Percentiles rank a stretch among this genome's conserved stretches.
Evolutionary conservation across 78 protist genomes (phyloP).

Genomic region (Dictyostelium intermedium): DNA sequence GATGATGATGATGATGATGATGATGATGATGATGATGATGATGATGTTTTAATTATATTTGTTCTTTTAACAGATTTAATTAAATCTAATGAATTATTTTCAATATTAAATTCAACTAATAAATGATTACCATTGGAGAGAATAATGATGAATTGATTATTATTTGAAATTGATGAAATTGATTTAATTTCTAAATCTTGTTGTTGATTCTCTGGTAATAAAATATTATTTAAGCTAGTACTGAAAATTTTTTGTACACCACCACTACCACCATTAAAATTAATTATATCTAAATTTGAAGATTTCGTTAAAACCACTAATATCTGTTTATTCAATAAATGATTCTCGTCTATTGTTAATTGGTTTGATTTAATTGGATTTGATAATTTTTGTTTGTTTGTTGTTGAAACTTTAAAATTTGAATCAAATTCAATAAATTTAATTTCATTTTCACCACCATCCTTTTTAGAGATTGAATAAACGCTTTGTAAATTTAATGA

Average conservation of each 20-base stretch:
- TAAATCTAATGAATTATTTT: background rate
- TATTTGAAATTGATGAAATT: background rate
- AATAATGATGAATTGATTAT: background rate
- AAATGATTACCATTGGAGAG: background rate
- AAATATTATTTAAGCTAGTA: background rate
- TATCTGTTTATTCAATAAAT: background rate
- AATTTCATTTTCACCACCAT: background rate
- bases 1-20: background rate
- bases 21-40: background rate
- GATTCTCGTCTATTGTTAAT: background rate
- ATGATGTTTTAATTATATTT: background rate
- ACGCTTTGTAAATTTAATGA: background rate
- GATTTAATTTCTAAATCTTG: background rate
- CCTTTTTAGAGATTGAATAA: background rate
- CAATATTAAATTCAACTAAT: background rate
- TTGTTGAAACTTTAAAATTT: background rate
- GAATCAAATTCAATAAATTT: background rate
- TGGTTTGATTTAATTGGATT: background rate
- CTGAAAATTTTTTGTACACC: background rate
- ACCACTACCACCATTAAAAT: background rate
- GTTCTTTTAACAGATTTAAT: background rate
- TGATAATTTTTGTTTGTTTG: background rate
- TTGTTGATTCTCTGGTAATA: background rate
- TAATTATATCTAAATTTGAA: background rate
- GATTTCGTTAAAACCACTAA: background rate